Evolutionary conservation across 305 asterid species (phyloP).

Genomic region (Andrographis paniculata): DNA sequence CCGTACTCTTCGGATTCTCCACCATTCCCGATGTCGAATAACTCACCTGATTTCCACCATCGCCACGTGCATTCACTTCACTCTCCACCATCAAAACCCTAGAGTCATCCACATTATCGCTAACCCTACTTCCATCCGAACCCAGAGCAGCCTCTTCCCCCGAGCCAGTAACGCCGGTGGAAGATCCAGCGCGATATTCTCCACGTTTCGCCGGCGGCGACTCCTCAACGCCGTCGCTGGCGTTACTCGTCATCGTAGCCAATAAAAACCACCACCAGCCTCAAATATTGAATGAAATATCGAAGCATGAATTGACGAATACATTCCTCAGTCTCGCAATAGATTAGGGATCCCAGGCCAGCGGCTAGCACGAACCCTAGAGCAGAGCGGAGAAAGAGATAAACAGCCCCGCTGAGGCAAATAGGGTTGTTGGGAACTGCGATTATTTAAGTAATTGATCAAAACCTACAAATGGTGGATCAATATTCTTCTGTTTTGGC

Average conservation of each 20-base stretch:
- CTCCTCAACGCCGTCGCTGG: constrained; percentile 17
- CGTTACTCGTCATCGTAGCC: constrained; percentile 16
- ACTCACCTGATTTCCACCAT: constrained; percentile 9
- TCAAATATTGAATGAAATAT: neutral
- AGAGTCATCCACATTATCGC: constrained; percentile 12
- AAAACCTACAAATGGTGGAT: too few species aligned
- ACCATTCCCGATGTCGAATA: constrained; percentile 12
- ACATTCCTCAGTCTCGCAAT: constrained; percentile 9
- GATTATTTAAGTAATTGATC: too few species aligned
- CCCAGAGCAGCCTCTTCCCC: constrained; percentile 16
- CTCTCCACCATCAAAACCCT: constrained; percentile 15
- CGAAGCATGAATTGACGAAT: neutral
- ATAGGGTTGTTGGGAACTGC: too few species aligned
- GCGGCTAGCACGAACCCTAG: constrained; percentile 20
- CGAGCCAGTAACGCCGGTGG: constrained; percentile 5
- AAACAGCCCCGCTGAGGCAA: neutral
- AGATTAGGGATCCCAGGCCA: neutral
- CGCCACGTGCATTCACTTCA: constrained; percentile 2
- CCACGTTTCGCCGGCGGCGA: constrained; percentile 11
- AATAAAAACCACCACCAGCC: neutral
- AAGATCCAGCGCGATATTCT: constrained; percentile 9
- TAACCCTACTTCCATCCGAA: constrained; percentile 15
- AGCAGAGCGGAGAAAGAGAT: constrained; percentile 12
- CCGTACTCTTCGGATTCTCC: constrained; percentile 12
- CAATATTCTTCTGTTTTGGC: too few species aligned